A percentile compares a stretch with the other conserved stretches of the same genome.
phyloP scores from a whole-genome alignment of 768 basidiomycete genomes.

The Myochromella boudieri region DNA sequence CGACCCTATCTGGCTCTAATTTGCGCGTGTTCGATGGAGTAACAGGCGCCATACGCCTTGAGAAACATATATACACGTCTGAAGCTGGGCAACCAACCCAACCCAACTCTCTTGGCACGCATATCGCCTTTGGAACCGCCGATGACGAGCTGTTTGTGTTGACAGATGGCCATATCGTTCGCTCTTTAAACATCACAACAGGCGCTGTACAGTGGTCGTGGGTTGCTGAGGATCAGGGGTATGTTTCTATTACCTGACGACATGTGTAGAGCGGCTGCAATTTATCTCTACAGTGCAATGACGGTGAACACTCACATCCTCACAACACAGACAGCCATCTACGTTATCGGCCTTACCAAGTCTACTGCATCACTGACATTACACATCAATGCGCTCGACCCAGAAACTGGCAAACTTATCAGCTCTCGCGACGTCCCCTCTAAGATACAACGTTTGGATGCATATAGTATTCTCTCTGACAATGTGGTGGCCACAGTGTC shows the following conservation, averaged over 20 bases:
- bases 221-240: slow-evolving; percentile 71
- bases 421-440: slow-evolving; percentile 55
- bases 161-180: slow-evolving; percentile 61
- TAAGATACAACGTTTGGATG: slow-evolving; percentile 31
- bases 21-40: slow-evolving; percentile 65
- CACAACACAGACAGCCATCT: slow-evolving; percentile 52
- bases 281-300: slow-evolving; percentile 46
- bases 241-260: slow-evolving; percentile 22
- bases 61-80: slow-evolving; percentile 57
- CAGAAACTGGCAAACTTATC: slow-evolving; percentile 52
- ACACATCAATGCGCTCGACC: slow-evolving; percentile 61
- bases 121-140: slow-evolving; percentile 36
- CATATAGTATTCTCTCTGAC: slow-evolving; percentile 29
- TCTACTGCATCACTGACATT: slow-evolving; percentile 59
- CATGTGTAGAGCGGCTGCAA: slow-evolving; percentile 1
- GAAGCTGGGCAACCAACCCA: slow-evolving; percentile 44
- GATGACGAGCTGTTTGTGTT: slow-evolving; percentile 47
- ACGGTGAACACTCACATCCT: slow-evolving; percentile 65
- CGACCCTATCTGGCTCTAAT: slow-evolving; percentile 73
- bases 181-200: slow-evolving; percentile 43
- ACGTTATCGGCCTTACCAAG: slow-evolving; percentile 52
- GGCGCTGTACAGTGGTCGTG: slow-evolving; percentile 71
- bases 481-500: not conserved
- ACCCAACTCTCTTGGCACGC: slow-evolving; percentile 55
- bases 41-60: slow-evolving; percentile 60